Base-by-base conservation (phyloP, 768 basidiomycete species). In the Termitomyces sp. region DNA sequence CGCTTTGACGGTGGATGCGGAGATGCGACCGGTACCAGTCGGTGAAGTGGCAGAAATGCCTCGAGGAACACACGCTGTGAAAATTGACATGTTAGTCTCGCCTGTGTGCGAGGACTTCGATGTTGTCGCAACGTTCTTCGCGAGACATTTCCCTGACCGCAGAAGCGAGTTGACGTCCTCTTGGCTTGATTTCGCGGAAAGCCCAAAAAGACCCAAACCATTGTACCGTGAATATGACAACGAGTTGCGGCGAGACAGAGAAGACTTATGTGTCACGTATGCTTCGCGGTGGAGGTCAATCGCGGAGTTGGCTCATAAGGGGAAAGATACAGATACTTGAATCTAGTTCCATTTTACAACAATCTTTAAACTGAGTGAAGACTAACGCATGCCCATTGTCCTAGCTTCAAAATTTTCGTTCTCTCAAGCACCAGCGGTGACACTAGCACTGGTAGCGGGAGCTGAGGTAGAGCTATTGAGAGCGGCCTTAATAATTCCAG, bases 401-500 rank as follows among this genome's bases (percentile, higher is more conserved):
- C 4, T 8, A 20, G 37, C 52, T n/a, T 29, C 4, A 25, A 25
- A 25, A 53, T 6, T 20, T 54, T 54, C 25, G 6, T 36, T 36
- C n/a, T 38, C 6, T 36, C 10, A 42, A 55, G 10, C 4, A 12
- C 14, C 31, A 14, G 52, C 3, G 1, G 38, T 14, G 52, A 29
- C 38, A 29, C 20, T 15, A 15, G 52, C 38, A 17, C 4, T 42
- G 15, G 5, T 29, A 54, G 2, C 8, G 25, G 37, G 37, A 20
- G 20, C n/a, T 37, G 51, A 3, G 1, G 37, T 31, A 17, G 54
- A 8, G 17, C 29, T n/a, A 10, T 40, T 55, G n/a, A 55, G 54
- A n/a, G 15, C 40, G 17, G 63, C 59, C 50, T 57, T 63, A 4
- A 60, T 38, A 31, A 60, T 51, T 5, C 63, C 63, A 7, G 63